Evolutionary conservation across 345 rosid species (phyloP), one percentile per base, ranked within the genome.

Genomic region (Zanthoxylum bungeanum): DNA sequence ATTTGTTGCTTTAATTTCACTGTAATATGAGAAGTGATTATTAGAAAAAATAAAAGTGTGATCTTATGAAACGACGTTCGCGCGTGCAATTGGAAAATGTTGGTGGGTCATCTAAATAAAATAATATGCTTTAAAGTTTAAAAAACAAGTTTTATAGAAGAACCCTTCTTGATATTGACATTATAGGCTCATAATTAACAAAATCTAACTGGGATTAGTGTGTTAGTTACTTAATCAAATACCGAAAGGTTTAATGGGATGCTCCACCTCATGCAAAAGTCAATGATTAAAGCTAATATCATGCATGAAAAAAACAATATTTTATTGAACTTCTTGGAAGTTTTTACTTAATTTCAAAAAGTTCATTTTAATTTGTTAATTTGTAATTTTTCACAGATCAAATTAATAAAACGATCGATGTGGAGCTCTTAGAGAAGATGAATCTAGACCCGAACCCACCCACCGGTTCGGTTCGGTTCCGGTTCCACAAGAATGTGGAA

Each of bases 51-150:
- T 2, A 0, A 16, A 19, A 47, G 25, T 9, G n/a, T 34, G 27
- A 61, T 75, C 68, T 70, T 28, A 19, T 56, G 78, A 80, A 71
- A 62, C 40, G 76, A 77, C 71, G 56, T 58, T 64, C 55, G 31
- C 74, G 81, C 78, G 72, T 74, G 80, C 78, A 42, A 27, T 24
- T 62, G 24, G 37, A 24, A 57, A 14, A 22, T 37, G 31, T 34
- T 0, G 21, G 60, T 52, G 70, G 50, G 60, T 56, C 63, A 68
- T 40, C 16, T 50, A 2, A n/a, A 19, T 19, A n/a, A 7, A n/a
- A n/a, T n/a, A n/a, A n/a, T n/a, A n/a, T 1, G 53, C 53, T 44
- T 12, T 4, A 44, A 44, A 44, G 19, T 3, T 12, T 22, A 24
- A 21, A 62, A 24, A 21, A 62, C 30, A 61, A 22, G 3, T 49